These are phyloP conservation scores for Xylaria sp. DNA, from an alignment of 2,329 filamentous ascomycete genomes.

Conservation along the genomic window DNA sequence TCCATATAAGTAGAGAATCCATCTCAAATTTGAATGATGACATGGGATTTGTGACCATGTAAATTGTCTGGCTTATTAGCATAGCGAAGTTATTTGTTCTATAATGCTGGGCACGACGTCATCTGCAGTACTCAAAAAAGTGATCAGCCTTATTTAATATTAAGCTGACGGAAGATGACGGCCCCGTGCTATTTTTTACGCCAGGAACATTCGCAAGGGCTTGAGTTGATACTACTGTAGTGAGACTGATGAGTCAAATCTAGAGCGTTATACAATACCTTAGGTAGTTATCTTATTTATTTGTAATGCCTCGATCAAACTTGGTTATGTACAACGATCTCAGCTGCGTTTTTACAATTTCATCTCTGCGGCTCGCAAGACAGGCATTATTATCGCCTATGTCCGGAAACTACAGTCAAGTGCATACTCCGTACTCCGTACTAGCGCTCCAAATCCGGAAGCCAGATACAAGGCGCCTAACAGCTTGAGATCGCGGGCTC, in stretches of 20 bases:
- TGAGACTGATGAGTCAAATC: not conserved
- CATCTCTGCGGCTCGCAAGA: not conserved
- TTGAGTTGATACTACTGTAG: not conserved
- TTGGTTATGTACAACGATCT: not conserved
- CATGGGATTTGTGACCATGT: not conserved
- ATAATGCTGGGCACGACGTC: constrained; percentile 2
- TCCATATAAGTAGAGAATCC: not conserved
- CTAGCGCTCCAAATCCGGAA: not conserved
- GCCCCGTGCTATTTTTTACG: constrained; percentile 1
- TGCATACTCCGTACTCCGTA: not conserved
- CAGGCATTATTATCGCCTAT: not conserved
- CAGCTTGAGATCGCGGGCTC: not conserved
- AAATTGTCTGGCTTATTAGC: constrained; percentile 25
- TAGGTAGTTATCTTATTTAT: too few relatives aligned
- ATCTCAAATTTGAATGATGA: not conserved
- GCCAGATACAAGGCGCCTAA: not conserved
- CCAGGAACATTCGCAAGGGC: not conserved
- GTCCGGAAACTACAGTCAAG: not conserved
- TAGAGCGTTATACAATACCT: not conserved
- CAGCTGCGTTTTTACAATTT: not conserved
- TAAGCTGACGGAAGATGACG: constrained; percentile 28
- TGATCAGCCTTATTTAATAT: constrained; percentile 25
- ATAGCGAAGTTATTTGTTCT: constrained; percentile 4
- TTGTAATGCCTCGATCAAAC: not conserved
- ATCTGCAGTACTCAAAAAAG: not conserved